phyloP scores from a whole-genome alignment of 768 basidiomycete species.

The Boletus sp. region DNA sequence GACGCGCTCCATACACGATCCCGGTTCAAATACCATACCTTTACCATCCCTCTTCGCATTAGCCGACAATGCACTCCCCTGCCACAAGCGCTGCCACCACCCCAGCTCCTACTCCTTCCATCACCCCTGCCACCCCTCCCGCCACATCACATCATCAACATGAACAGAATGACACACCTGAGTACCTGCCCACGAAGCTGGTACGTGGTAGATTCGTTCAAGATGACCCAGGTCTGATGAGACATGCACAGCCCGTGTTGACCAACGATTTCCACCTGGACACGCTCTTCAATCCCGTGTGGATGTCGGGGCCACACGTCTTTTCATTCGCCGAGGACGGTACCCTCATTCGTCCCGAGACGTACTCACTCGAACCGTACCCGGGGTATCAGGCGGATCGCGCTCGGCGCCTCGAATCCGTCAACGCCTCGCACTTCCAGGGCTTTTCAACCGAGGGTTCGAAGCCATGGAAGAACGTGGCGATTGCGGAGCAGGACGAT shows the following conservation, averaged over 20 bases:
- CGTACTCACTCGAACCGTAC: not conserved
- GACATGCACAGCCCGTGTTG: not conserved
- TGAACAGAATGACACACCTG: not conserved
- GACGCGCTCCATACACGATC: not conserved
- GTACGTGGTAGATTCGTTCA: not conserved
- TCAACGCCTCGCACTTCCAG: not conserved
- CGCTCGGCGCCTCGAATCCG: not conserved
- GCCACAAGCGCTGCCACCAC: not conserved
- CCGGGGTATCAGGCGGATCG: not conserved
- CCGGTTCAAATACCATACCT: not conserved
- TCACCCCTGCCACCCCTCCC: not conserved
- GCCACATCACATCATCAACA: not conserved
- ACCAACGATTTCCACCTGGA: conserved; percentile 47
- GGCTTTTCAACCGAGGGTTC: not conserved
- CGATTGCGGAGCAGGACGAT: conserved; percentile 15
- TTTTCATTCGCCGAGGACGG: conserved; percentile 10
- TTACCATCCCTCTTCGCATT: not conserved
- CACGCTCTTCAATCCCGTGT: conserved; percentile 40
- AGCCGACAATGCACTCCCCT: not conserved
- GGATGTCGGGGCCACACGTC: conserved; percentile 27
- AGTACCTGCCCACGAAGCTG: not conserved
- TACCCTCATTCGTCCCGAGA: conserved; percentile 8
- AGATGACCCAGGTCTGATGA: not conserved
- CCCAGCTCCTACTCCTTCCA: not conserved
- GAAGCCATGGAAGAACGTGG: conserved; percentile 23